These are phyloP conservation scores for Pluteus cervinus DNA, from an alignment of 768 basidiomycete species.

Conservation along the genomic window DNA sequence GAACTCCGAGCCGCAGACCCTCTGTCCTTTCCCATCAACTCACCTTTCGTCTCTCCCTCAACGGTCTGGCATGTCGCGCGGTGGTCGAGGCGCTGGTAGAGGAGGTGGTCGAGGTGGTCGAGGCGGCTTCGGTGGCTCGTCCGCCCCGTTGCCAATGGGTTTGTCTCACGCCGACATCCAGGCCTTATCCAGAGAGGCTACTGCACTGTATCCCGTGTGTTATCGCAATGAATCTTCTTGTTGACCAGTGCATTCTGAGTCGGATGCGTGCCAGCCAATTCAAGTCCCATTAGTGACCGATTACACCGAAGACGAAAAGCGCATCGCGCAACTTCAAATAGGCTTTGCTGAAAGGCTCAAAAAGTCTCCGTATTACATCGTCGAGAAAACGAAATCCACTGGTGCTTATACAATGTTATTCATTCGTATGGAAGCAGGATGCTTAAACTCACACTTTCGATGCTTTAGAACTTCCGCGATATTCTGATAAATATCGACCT, in stretches of 20 bases:
- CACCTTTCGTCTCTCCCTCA: conserved; percentile 10
- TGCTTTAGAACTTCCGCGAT: conserved; percentile 62
- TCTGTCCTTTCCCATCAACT: conserved; percentile 15
- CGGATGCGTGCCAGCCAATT: conserved; percentile 42
- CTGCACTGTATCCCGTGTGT: conserved; percentile 78
- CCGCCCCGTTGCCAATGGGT: conserved; percentile 65
- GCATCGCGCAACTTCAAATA: conserved; percentile 59
- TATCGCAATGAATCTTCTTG: conserved; percentile 15
- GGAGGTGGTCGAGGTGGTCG: conserved; percentile 45
- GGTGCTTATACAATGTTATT: conserved; percentile 25
- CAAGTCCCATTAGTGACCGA: conserved; percentile 68
- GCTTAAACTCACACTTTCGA: neutral
- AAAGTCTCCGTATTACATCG: conserved; percentile 69
- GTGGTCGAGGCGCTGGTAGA: conserved; percentile 34
- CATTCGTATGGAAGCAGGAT: neutral
- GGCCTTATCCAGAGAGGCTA: conserved; percentile 67
- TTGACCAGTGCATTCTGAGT: conserved; percentile 15
- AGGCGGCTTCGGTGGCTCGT: conserved; percentile 52
- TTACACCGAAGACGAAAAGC: conserved; percentile 57
- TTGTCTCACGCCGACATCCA: conserved; percentile 78
- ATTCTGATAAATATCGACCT: conserved; percentile 79
- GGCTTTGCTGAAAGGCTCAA: conserved; percentile 61
- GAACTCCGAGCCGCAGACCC: too few species aligned
- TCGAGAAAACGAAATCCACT: conserved; percentile 62
- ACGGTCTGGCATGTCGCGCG: conserved; percentile 28